phyloP scores from a whole-genome alignment of 78 protist species.

The Corallochytrium limacisporum region DNA sequence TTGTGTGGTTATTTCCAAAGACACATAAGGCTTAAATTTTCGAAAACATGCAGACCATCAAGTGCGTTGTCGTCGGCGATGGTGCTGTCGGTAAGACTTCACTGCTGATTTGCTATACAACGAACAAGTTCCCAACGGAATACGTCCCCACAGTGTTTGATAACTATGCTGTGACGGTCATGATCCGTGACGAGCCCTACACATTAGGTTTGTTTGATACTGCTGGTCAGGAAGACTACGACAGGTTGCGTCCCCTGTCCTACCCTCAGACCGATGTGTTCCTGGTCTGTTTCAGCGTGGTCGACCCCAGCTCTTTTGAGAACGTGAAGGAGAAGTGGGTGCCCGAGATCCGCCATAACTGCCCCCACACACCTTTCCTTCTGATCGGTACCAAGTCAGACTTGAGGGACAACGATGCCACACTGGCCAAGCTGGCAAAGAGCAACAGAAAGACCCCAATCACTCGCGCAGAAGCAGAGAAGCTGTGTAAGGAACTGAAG shows the following conservation, averaged over 20 bases:
- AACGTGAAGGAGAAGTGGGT: constrained; percentile 63
- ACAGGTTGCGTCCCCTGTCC: constrained; percentile 44
- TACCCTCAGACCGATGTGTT: constrained; percentile 62
- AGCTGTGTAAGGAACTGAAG: constrained; percentile 15
- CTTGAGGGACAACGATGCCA: constrained; percentile 36
- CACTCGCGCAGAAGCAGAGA: constrained; percentile 15
- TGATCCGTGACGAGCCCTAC: constrained; percentile 35
- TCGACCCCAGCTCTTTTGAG: constrained; percentile 48
- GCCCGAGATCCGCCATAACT: constrained; percentile 67
- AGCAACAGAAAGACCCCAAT: constrained; percentile 17
- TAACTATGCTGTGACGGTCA: constrained; percentile 70
- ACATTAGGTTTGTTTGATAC: constrained; percentile 43
- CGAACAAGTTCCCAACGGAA: constrained; percentile 21
- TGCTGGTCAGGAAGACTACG: constrained; percentile 48
- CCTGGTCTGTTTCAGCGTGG: constrained; percentile 50
- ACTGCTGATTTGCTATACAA: constrained; percentile 21
- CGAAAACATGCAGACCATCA: constrained; percentile 21
- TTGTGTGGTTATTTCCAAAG: no score
- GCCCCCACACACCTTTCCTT: constrained; percentile 54
- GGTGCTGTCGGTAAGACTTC: constrained; percentile 70
- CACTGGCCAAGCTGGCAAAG: constrained; percentile 18
- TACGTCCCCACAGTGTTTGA: constrained; percentile 63
- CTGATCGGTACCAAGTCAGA: constrained; percentile 78
- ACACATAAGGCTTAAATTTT: no score
- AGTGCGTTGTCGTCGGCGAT: constrained; percentile 53